A percentile compares a stretch with the other conserved stretches of the same genome.
Evolutionary conservation across 225 moss, liverwort and hornwort species (phyloP).

Genomic region (Straminergon stramineum): DNA sequence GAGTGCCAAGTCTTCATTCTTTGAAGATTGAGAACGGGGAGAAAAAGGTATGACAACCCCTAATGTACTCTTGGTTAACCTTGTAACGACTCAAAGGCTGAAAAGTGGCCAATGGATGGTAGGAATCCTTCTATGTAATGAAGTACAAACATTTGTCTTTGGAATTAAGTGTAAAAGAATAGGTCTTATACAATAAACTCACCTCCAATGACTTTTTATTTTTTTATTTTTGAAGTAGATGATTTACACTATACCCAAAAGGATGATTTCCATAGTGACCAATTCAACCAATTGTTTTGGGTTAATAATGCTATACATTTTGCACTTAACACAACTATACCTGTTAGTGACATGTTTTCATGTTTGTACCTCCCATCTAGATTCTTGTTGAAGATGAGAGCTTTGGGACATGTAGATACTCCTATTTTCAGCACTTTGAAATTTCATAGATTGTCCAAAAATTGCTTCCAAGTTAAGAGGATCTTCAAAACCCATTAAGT

Average conservation of each 20-base stretch:
- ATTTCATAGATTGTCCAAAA: background rate
- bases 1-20: too few species aligned
- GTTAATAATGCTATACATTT: background rate
- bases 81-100: fast-evolving
- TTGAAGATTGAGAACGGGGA: too few species aligned
- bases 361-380: background rate
- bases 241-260: fast-evolving
- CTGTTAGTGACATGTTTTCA: too few species aligned
- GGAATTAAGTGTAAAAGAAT: fast-evolving
- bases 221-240: background rate
- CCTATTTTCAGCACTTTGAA: background rate
- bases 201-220: background rate
- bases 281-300: fast-evolving
- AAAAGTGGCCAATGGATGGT: fast-evolving
- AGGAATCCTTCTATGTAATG: background rate
- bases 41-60: too few species aligned
- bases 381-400: background rate
- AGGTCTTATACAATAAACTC: fast-evolving
- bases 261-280: fast-evolving
- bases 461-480: too few species aligned
- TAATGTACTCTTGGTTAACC: background rate
- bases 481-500: background rate
- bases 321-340: fast-evolving
- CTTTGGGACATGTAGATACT: too few species aligned
- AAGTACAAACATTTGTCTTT: fast-evolving